These are phyloP conservation scores for Scheffersomyces quercinus DNA, from an alignment of 1,139 yeast species.

Conservation along the genomic window DNA sequence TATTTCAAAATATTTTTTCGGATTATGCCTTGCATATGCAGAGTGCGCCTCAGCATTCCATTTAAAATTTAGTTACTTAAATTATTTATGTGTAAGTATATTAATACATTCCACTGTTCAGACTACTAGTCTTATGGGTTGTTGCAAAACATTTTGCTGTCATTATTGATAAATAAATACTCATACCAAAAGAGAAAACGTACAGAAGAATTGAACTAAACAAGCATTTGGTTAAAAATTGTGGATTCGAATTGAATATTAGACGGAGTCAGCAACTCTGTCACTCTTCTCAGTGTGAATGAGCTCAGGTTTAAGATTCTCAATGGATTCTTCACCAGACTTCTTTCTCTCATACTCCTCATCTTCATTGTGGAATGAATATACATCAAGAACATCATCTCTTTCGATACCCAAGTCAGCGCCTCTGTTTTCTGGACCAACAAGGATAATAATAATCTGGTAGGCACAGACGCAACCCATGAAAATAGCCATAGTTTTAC, in stretches of 20 bases:
- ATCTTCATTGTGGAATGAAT: constrained; percentile 7
- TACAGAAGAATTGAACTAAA: background rate
- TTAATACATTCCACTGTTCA: no score
- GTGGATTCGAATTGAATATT: background rate
- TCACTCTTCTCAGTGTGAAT: background rate
- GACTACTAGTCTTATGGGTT: no score
- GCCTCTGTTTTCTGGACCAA: constrained; percentile 75
- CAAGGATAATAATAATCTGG: constrained; percentile 53
- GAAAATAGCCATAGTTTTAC: constrained; percentile 75
- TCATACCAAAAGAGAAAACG: no score
- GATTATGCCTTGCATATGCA: no score
- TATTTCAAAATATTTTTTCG: no score
- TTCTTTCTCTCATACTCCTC: constrained; percentile 7
- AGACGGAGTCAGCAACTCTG: background rate
- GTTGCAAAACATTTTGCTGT: no score
- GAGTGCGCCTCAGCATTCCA: no score
- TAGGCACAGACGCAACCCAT: constrained; percentile 76
- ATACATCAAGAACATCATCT: constrained; percentile 14
- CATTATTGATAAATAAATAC: no score
- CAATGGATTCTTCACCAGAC: constrained; percentile 9
- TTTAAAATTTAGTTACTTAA: no score
- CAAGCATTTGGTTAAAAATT: background rate
- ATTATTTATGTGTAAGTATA: no score
- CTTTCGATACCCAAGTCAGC: constrained; percentile 23
- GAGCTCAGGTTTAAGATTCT: background rate